Conservation (phyloP, 2,329 filamentous ascomycete species). For the Lomentospora prolificans region DNA sequence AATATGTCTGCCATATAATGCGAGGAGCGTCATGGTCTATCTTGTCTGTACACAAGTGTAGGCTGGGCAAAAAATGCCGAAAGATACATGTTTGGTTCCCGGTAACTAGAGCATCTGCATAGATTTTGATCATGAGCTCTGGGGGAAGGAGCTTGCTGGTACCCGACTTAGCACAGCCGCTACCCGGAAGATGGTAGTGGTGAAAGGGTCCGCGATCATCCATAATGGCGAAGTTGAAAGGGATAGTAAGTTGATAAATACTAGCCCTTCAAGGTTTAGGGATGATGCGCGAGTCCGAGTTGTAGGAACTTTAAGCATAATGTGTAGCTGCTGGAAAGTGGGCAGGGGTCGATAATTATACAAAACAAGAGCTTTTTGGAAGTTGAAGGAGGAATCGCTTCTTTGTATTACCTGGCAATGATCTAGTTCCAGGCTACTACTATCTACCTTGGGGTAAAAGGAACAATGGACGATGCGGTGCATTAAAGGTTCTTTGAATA, state of each 20-base stretch:
- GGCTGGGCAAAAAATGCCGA: not conserved
- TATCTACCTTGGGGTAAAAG: no score
- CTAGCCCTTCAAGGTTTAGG: no score
- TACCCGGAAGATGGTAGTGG: not conserved
- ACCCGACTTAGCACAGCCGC: not conserved
- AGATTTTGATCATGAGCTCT: not conserved
- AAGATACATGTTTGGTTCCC: constrained; percentile 2
- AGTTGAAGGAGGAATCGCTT: not conserved
- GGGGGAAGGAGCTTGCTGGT: not conserved
- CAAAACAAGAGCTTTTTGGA: not conserved
- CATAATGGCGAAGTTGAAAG: not conserved
- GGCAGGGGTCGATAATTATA: no score
- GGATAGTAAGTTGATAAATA: no score
- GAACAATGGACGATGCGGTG: no score
- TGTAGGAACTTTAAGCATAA: no score
- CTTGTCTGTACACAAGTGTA: not conserved
- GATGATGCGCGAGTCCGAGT: no score
- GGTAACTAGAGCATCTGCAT: not conserved
- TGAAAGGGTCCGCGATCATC: not conserved
- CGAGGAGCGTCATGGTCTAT: not conserved
- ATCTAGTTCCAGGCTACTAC: no score
- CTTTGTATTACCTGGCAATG: not conserved
- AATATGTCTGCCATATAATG: constrained; percentile 2
- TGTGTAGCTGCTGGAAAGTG: no score
- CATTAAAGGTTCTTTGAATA: no score